Evolutionary conservation across 805 yeast genomes (phyloP), one percentile per base, ranked within the genome.

Genomic region (Saccharomycopsis capsularis): DNA sequence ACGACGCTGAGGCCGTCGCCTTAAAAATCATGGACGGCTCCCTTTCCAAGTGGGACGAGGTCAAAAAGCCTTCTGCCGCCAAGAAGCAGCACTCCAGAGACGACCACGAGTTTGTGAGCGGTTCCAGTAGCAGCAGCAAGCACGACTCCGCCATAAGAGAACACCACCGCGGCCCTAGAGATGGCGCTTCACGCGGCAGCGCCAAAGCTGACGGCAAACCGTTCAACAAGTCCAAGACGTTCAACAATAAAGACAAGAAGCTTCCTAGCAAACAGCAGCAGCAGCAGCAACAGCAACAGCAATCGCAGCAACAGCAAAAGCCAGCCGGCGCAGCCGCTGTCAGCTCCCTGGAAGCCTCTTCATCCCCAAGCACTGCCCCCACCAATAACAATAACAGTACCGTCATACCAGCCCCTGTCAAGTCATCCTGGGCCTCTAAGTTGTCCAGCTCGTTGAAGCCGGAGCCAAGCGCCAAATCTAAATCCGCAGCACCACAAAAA

Each of bases 41-140:
- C 60, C 95, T 87, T 35, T 75, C 84, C 57, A 87, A 85, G 67
- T 91, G 98, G 96, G 97, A 88, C 63, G 93, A 90, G 59, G 95
- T 87, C 55, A 82, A 81, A 66, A 85, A 71, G 59, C 74, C 74
- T 25, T 59, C 75, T 41, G 84, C 81, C 65, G 77, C 76, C 74
- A 68, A 78, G 65, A 69, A 70, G 63, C 63, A 70, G 68, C 68
- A 68, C 68, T 62, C 58, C 59, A 44, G 46, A 54, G 40, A 58
- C 50, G 50, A 44, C 42, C 42, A 47, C 47, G 32, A 50, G 44
- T 35, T 27, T 21, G 35, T 25, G 13, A 21, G 29, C 19, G 35
- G 30, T 16, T 25, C 24, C 13, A 29, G 18, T 27, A 41, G 4
- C 44, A 30, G 36, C 21, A 40, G 27, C 45, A 59, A 44, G 55